phyloP scores from a whole-genome alignment of 1,139 yeast species.

The Pichia sp. region DNA sequence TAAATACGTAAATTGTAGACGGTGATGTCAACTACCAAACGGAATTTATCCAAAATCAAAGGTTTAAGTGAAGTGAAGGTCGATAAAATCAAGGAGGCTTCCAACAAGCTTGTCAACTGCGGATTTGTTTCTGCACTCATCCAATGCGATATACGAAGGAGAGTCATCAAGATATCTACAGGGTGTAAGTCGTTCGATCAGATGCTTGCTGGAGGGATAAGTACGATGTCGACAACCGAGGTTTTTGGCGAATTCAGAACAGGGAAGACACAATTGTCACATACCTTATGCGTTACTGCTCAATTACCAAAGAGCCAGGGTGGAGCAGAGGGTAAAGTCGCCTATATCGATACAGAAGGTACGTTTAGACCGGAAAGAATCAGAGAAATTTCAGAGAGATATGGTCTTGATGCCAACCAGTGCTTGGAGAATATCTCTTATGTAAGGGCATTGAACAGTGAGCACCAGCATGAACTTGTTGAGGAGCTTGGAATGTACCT shows the following conservation, averaged over 20 bases:
- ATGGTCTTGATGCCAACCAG: slow-evolving; percentile 49
- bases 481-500: slow-evolving; percentile 49
- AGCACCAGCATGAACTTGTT: slow-evolving; percentile 55
- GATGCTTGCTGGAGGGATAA: slow-evolving; percentile 55
- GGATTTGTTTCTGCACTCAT: slow-evolving; percentile 54
- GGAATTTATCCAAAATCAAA: slow-evolving; percentile 31
- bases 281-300: slow-evolving; percentile 55
- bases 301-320: slow-evolving; percentile 52
- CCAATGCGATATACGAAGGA: slow-evolving; percentile 47
- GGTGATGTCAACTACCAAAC: slow-evolving; percentile 46
- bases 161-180: slow-evolving; percentile 46
- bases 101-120: slow-evolving; percentile 44
- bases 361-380: slow-evolving; percentile 57
- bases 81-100: slow-evolving; percentile 60
- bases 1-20: slow-evolving; percentile 11
- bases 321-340: slow-evolving; percentile 61
- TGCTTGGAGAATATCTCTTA: slow-evolving; percentile 43
- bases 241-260: slow-evolving; percentile 63
- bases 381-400: slow-evolving; percentile 49
- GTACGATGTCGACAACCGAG: slow-evolving; percentile 59
- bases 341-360: slow-evolving; percentile 59
- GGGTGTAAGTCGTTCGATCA: slow-evolving; percentile 53
- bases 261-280: slow-evolving; percentile 59
- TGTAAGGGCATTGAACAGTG: slow-evolving; percentile 55
- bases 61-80: slow-evolving; percentile 52